phyloP scores from a whole-genome alignment of 1,284 basidiomycete genomes.

The Ustilago loliicola region DNA sequence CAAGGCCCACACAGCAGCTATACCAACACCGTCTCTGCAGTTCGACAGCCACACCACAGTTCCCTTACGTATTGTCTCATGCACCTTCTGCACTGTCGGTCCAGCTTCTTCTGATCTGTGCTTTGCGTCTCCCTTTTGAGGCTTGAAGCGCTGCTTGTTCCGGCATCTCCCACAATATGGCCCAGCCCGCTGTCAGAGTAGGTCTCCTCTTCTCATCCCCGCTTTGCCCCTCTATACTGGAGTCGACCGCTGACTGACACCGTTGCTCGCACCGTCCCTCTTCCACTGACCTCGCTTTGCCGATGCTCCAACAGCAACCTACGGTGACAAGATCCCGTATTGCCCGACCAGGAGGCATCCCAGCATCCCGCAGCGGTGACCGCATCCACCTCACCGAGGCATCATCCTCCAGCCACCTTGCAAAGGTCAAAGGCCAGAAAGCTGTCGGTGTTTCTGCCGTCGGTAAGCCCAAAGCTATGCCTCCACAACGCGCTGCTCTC shows the following conservation, averaged over 20 bases:
- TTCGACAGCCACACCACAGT: neutral
- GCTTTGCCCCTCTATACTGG: neutral
- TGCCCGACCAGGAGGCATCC: constrained; percentile 43
- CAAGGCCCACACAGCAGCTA: neutral
- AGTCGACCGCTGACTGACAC: constrained; percentile 5
- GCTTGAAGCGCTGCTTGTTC: constrained; percentile 4
- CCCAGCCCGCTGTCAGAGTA: constrained; percentile 48
- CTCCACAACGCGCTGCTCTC: constrained; percentile 38
- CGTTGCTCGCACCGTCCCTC: neutral
- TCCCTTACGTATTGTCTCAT: constrained; percentile 5
- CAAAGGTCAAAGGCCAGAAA: constrained; percentile 36
- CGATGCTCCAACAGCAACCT: constrained; percentile 24
- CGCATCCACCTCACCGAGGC: constrained; percentile 50
- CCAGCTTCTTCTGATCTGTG: constrained; percentile 10
- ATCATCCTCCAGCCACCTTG: constrained; percentile 34
- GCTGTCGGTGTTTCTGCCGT: constrained; percentile 14
- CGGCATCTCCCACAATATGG: constrained; percentile 23
- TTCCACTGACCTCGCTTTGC: too few relatives aligned
- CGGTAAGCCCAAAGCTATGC: constrained; percentile 36
- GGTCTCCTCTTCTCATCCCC: constrained; percentile 3
- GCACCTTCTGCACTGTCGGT: neutral
- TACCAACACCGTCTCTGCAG: neutral
- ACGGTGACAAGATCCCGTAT: constrained; percentile 39
- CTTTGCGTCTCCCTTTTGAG: constrained; percentile 15
- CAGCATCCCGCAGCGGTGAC: constrained; percentile 51